Conservation (phyloP, 176 grass and related monocot species). For the Oryza meridionalis region DNA sequence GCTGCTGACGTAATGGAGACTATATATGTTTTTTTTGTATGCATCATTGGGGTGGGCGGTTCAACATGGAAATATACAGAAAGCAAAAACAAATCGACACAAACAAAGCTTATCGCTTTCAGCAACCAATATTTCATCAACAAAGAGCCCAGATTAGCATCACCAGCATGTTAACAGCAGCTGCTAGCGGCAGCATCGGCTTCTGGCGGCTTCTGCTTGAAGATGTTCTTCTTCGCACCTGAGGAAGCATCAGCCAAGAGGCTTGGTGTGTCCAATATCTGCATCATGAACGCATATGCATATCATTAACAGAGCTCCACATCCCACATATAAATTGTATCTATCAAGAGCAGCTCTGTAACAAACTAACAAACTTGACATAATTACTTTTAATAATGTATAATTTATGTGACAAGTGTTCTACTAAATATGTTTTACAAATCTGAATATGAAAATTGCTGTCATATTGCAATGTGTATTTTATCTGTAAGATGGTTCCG, state of each 20-base stretch:
- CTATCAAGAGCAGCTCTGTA: not conserved
- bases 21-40: not conserved
- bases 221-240: constrained; percentile 86
- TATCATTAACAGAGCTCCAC: not conserved
- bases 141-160: not conserved
- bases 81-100: constrained; percentile 27
- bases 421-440: not conserved
- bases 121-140: constrained; percentile 12
- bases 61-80: constrained; percentile 32
- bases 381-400: not conserved
- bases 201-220: constrained; percentile 86
- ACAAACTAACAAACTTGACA: not conserved
- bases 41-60: not conserved
- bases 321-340: not conserved
- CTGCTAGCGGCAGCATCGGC: constrained; percentile 61
- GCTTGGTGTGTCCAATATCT: constrained; percentile 96
- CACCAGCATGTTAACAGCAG: constrained; percentile 60
- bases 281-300: not conserved
- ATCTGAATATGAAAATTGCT: not conserved
- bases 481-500: not conserved
- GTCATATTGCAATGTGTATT: not conserved
- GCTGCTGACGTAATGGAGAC: not conserved
- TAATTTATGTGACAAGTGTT: not conserved
- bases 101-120: constrained; percentile 33
- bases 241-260: constrained; percentile 78